A percentile compares a stretch with the other conserved stretches of the same genome.
These are phyloP conservation scores for Fusarium musae DNA, from an alignment of 2,329 filamentous ascomycete genomes.

Conservation along the genomic window DNA sequence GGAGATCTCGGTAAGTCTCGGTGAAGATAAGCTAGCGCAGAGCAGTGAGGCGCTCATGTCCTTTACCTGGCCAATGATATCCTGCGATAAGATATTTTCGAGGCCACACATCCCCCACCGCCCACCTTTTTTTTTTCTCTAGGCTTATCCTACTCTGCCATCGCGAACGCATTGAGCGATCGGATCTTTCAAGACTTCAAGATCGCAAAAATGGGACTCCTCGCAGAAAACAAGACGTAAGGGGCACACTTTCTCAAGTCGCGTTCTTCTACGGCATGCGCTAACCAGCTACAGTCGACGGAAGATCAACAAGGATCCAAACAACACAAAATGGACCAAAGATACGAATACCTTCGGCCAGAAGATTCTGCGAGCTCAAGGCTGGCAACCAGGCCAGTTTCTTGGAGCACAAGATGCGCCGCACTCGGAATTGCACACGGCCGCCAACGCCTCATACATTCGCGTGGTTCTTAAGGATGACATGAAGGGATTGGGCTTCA, in stretches of 20 bases:
- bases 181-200: conserved; percentile 11
- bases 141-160: conserved; percentile 20
- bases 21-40: conserved; percentile 28
- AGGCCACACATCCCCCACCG: conserved; percentile 41
- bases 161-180: conserved; percentile 11
- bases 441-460: conserved; percentile 86
- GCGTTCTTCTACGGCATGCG: background rate
- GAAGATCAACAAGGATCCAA: conserved; percentile 90
- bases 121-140: conserved; percentile 48
- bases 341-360: conserved; percentile 88
- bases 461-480: conserved; percentile 89
- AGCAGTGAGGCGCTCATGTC: background rate
- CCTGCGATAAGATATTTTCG: conserved; percentile 45
- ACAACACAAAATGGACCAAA: conserved; percentile 93
- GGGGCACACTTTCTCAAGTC: background rate
- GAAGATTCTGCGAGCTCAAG: conserved; percentile 86
- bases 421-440: conserved; percentile 80
- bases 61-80: conserved; percentile 40
- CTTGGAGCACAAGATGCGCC: conserved; percentile 81
- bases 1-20: conserved; percentile 12
- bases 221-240: conserved; percentile 52
- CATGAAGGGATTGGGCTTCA: conserved; percentile 88
- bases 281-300: conserved; percentile 49
- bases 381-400: conserved; percentile 87
- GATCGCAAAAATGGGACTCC: conserved; percentile 49